Evolutionary conservation across 345 rosid genomes (phyloP).

Genomic region (Linum tenue): DNA sequence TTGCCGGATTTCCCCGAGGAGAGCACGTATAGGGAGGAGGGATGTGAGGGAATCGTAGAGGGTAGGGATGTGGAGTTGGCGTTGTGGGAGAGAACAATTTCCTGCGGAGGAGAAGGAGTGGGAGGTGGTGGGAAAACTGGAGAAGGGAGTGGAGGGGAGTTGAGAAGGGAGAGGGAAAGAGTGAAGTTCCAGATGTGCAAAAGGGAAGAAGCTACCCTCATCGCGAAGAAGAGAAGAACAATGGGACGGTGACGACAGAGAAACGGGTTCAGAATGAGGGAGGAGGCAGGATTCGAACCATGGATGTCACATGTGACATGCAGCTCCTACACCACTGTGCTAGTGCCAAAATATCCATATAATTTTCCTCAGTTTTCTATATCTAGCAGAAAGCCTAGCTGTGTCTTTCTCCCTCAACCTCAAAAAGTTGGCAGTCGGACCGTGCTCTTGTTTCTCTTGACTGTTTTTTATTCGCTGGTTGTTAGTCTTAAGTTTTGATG

Average conservation of each 20-base stretch:
- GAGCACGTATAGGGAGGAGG: conserved; percentile 4
- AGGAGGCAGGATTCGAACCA: neutral
- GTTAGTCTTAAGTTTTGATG: too few relatives aligned
- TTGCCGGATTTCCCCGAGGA: conserved; percentile 29
- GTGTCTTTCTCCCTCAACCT: too few relatives aligned
- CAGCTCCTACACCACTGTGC: too few relatives aligned
- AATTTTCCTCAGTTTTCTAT: too few relatives aligned
- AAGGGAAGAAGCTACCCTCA: neutral
- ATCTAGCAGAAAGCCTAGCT: too few relatives aligned
- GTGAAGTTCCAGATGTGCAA: conserved; percentile 18
- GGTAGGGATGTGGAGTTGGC: neutral
- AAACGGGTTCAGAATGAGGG: neutral
- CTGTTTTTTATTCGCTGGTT: too few relatives aligned
- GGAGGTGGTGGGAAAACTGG: neutral
- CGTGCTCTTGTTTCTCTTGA: too few relatives aligned
- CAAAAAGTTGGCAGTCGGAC: too few relatives aligned
- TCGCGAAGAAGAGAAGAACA: neutral
- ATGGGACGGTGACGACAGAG: neutral
- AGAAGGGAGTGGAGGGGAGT: conserved; percentile 8
- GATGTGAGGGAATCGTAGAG: neutral
- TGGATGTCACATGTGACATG: neutral
- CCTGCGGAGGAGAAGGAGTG: conserved; percentile 1
- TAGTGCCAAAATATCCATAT: too few relatives aligned
- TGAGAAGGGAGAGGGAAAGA: conserved; percentile 13
- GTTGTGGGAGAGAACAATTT: conserved; percentile 23